Percentiles rank a stretch among this genome's conserved stretches.
Evolutionary conservation across 192 early-diverging fungal species (phyloP).

Genomic region (Linnemannia elongata): DNA sequence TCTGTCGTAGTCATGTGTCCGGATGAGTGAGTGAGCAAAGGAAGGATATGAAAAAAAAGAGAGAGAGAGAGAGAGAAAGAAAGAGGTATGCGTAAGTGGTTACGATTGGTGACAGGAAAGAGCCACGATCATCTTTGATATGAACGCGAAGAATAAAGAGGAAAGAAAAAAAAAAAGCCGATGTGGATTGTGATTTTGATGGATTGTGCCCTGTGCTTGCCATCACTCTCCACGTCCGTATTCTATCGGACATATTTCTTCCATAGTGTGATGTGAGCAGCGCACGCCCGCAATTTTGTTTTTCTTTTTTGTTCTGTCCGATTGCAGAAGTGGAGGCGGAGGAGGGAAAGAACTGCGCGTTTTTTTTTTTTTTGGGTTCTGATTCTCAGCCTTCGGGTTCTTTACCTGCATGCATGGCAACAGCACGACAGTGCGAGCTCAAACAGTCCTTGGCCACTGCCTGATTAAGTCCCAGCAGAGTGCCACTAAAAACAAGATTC

Average conservation of each 20-base stretch:
- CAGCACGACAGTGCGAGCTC: conserved; percentile 67
- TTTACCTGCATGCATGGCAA: conserved; percentile 69
- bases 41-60: too few relatives aligned
- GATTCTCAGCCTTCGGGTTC: not conserved
- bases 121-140: not conserved
- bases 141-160: not conserved
- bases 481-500: conserved; percentile 57
- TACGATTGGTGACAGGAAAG: not conserved
- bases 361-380: not conserved
- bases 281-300: not conserved
- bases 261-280: not conserved
- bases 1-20: conserved; percentile 34
- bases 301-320: not conserved
- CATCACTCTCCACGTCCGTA: not conserved
- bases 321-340: not conserved
- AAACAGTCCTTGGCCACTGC: conserved; percentile 67
- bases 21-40: not conserved
- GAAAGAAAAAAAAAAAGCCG: not conserved
- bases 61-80: too few relatives aligned
- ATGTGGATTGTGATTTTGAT: not conserved
- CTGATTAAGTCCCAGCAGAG: conserved; percentile 72
- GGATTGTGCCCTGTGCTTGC: conserved; percentile 2
- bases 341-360: not conserved
- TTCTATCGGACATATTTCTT: not conserved
- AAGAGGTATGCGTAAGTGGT: not conserved